These are phyloP conservation scores for Isatis tinctoria DNA, from an alignment of 345 rosid genomes.

Conservation along the genomic window DNA sequence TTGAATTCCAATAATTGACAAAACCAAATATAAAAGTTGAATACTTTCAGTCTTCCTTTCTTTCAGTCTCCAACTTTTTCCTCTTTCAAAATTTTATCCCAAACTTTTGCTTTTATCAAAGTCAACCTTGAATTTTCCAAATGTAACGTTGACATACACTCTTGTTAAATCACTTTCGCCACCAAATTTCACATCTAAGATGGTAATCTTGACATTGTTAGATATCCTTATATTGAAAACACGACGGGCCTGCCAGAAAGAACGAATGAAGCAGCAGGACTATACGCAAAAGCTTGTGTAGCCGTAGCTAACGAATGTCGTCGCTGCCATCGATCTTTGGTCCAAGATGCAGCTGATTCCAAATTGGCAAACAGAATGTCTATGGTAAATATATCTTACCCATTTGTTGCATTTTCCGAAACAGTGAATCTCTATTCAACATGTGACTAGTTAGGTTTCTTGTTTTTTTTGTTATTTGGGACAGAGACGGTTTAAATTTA, in stretches of 20 bases:
- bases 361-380: slow-evolving; percentile 56
- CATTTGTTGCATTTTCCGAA: not conserved
- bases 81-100: too few relatives aligned
- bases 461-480: not conserved
- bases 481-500: slow-evolving; percentile 81
- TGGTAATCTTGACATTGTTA: slow-evolving; percentile 15
- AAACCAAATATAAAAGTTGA: too few relatives aligned
- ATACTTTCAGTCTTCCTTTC: too few relatives aligned
- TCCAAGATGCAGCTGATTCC: slow-evolving; percentile 66
- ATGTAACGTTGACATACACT: not conserved
- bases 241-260: slow-evolving; percentile 67
- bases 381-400: slow-evolving; percentile 26
- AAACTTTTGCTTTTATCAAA: too few relatives aligned
- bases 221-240: slow-evolving; percentile 72
- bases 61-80: slow-evolving; percentile 43
- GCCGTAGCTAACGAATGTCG: slow-evolving; percentile 52
- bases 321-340: slow-evolving; percentile 68
- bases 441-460: not conserved
- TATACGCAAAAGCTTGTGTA: slow-evolving; percentile 63
- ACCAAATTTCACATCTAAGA: not conserved
- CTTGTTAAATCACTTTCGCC: not conserved
- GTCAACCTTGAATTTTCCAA: not conserved
- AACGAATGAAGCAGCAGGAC: slow-evolving; percentile 81
- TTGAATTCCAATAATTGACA: too few relatives aligned
- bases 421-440: not conserved